Evolutionary conservation across 805 yeast species (phyloP).

Genomic region (Yarrowia sp.): DNA sequence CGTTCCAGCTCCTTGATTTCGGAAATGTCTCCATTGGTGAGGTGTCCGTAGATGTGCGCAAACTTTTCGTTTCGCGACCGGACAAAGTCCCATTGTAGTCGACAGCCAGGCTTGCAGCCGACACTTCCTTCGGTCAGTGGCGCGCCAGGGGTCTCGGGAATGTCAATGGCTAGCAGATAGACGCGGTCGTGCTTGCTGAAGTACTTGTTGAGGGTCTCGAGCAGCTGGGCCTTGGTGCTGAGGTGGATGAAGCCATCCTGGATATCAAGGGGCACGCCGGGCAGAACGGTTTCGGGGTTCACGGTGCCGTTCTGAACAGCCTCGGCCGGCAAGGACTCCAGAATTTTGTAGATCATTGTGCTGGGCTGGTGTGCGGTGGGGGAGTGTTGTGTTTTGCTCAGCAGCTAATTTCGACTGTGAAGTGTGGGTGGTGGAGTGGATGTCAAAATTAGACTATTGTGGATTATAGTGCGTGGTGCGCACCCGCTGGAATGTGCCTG

Average conservation of each 20-base stretch:
- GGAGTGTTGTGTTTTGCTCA: background rate
- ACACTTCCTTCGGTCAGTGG: slow-evolving; percentile 31
- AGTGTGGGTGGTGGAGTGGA: slow-evolving; percentile 13
- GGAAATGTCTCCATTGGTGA: slow-evolving; percentile 33
- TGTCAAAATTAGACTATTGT: background rate
- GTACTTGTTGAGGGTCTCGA: slow-evolving; percentile 32
- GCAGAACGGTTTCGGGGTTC: slow-evolving; percentile 31
- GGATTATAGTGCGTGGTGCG: slow-evolving; percentile 9
- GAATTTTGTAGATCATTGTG: slow-evolving; percentile 34
- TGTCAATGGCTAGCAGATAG: slow-evolving; percentile 32
- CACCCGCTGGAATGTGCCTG: slow-evolving; percentile 6
- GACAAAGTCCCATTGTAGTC: slow-evolving; percentile 35
- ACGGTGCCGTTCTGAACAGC: slow-evolving; percentile 33
- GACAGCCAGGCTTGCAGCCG: slow-evolving; percentile 33
- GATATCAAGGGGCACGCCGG: slow-evolving; percentile 33
- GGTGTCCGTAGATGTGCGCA: slow-evolving; percentile 36
- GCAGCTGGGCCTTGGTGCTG: slow-evolving; percentile 33
- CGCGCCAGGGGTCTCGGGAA: slow-evolving; percentile 30
- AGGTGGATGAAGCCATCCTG: slow-evolving; percentile 37
- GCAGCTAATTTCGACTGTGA: background rate
- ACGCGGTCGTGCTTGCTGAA: slow-evolving; percentile 30
- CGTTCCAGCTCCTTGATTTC: slow-evolving; percentile 25
- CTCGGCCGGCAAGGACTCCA: slow-evolving; percentile 32
- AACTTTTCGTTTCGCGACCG: slow-evolving; percentile 32
- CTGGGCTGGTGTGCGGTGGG: slow-evolving; percentile 31